Base-by-base conservation (phyloP, 768 basidiomycete species). In the Suillus cothurnatus region DNA sequence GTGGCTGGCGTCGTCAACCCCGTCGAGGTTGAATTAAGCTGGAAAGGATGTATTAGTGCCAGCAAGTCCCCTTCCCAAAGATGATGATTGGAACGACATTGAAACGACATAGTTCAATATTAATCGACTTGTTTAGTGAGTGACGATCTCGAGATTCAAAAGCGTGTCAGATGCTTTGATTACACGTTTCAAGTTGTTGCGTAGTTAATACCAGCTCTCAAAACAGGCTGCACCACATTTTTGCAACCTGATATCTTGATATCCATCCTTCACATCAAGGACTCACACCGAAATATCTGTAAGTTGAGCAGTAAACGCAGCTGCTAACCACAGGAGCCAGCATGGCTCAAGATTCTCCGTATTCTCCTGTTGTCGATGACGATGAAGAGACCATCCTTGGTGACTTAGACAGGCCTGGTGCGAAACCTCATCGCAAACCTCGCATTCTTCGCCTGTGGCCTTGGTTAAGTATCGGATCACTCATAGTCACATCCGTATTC, bases 391-490 rank as follows among this genome's bases (percentile, higher is more conserved):
- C 23, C 1, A 17, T 28, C 14, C 28, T 17, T 4, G 28, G 28
- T 28, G 50, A 52, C 28, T 7, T 28, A 28, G 50, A 28, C 23
- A 52, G 15, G 26, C 8, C 17, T 8, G 28, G 17, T 52, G 14
- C 8, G 28, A 19, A 19, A 52, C 50, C 26, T 52, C 50, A 52
- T 52, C 17, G 19, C 50, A 52, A 52, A 17, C 17, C 3, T 26
- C 50, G 26, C 17, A 52, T 52, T 19, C 26, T 28, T 11, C 17
- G 26, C 26, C 26, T 49, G 14, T 49, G 7, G 50, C 50, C 50
- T 49, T 66, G 67, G 64, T 31, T 68, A 19, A 52, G 34, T 34
- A 56, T 52, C 21, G 49, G 61, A 6, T 38, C 47, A 21, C 56
- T 64, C 7, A 17, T 55, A 12, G 26, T 61, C 53, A 17, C 64